Conservation (phyloP, 208 protist genomes). For the Acanthamoeba healyi region DNA sequence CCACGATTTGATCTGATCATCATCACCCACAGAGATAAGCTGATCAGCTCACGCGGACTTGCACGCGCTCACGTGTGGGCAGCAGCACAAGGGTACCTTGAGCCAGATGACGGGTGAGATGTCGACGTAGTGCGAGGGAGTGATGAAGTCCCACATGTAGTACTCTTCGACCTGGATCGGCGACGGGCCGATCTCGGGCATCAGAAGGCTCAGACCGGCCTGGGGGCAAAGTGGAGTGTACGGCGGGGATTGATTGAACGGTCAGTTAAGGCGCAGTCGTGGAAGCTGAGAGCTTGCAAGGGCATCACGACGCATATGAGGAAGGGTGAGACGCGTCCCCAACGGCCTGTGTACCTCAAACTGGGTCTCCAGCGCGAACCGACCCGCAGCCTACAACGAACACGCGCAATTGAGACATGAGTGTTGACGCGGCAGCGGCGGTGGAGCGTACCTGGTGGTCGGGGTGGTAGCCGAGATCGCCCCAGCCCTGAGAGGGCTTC, state of each 20-base stretch:
- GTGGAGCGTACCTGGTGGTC: slow-evolving; percentile 43
- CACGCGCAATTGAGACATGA: background rate
- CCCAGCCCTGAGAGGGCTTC: slow-evolving; percentile 36
- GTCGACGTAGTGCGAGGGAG: slow-evolving; percentile 51
- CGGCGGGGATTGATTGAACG: too few species aligned
- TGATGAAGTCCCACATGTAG: slow-evolving; percentile 74
- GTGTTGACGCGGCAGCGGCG: background rate
- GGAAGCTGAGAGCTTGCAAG: too few species aligned
- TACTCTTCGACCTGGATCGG: background rate
- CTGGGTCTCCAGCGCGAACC: slow-evolving; percentile 31
- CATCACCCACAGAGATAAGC: background rate
- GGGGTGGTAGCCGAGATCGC: slow-evolving; percentile 53
- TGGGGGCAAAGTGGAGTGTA: background rate
- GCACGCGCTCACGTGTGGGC: too few species aligned
- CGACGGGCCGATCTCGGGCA: slow-evolving; percentile 1
- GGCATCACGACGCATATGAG: too few species aligned
- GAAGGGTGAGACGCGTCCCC: too few species aligned
- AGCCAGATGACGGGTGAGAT: background rate
- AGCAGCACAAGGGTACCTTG: background rate
- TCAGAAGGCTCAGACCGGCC: slow-evolving; percentile 6
- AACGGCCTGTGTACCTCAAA: background rate
- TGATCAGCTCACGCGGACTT: too few species aligned
- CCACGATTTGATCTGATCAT: background rate
- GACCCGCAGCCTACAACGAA: background rate
- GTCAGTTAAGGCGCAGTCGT: background rate